Evolutionary conservation across 2,329 filamentous ascomycete species (phyloP), one percentile per base, ranked within the genome.

Genomic region (Aspergillus terreus): DNA sequence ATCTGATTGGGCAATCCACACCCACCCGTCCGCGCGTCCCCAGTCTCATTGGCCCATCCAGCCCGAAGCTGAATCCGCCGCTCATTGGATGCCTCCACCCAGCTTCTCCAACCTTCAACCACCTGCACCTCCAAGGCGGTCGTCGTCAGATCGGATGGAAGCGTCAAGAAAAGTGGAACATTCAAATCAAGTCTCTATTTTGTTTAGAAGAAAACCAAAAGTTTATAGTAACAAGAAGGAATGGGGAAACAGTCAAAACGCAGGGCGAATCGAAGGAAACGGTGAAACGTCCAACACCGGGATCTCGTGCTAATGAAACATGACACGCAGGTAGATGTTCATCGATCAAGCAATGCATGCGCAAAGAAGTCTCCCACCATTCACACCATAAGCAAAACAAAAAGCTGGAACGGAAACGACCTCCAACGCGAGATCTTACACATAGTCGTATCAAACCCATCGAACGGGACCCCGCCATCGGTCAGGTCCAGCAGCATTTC

Each of bases 401-500:
- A 30, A 30, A 30, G 27, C 27, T 30, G 7, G 27, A 30, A 23
- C 23, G 23, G 35, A n/a, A 17, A 38, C 17, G 27, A 44, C 30
- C 46, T 44, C 49, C 44, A 44, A 17, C 47, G 17, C 48, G 52
- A 45, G 51, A 49, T 42, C 30, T 11, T 11, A 51, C 45, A 21
- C 38, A 41, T 23, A 47, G 41, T 51, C 47, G 40, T 51, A 56
- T 55, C 50, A 57, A 57, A 49, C 47, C 47, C 42, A 56, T 46
- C 27, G 48, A 41, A 53, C 45, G 51, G 32, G 51, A 45, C 49
- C 30, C 30, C 10, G 32, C 44, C 52, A 50, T 51, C 49, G 51
- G 35, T 54, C 56, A 55, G 55, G 58, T 51, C 63, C 59, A 56
- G 63, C 63, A 59, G 59, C 60, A 71, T 64, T 71, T 53, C 66